A percentile compares a stretch with the other conserved stretches of the same genome.
These are phyloP conservation scores for Penicillium sumatraense DNA, from an alignment of 2,329 filamentous ascomycete genomes.

Conservation along the genomic window DNA sequence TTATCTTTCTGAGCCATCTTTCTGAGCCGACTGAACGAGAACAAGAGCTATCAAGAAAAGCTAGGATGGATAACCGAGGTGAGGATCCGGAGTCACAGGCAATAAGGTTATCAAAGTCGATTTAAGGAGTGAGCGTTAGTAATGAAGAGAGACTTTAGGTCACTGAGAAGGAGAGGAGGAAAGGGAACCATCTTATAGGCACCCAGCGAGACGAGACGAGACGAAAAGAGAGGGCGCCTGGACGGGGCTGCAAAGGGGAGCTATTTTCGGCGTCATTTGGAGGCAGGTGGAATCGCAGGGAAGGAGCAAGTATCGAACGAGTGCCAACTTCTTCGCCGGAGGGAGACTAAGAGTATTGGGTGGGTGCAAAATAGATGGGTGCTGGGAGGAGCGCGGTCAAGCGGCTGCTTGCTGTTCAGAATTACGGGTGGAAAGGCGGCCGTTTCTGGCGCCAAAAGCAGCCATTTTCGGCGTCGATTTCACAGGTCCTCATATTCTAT, in stretches of 20 bases:
- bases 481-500: neutral
- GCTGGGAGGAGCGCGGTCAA: conserved; percentile 1
- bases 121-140: neutral
- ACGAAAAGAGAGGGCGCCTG: no score
- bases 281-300: neutral
- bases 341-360: conserved; percentile 1
- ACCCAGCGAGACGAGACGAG: no score
- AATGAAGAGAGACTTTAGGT: neutral
- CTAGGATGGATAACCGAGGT: neutral
- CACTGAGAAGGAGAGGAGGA: neutral
- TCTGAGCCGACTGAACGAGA: conserved; percentile 9
- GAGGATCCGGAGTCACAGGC: neutral
- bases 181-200: neutral
- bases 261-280: neutral
- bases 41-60: conserved; percentile 14
- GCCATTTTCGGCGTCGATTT: conserved; percentile 10
- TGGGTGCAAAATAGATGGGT: conserved; percentile 22
- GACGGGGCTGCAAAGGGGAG: neutral
- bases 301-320: neutral
- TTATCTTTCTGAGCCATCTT: conserved; percentile 18
- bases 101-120: neutral
- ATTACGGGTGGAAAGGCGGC: conserved; percentile 16
- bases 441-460: conserved; percentile 10
- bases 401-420: conserved; percentile 5
- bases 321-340: neutral